Evolutionary conservation across 441 rosid genomes (phyloP), one percentile per base, ranked within the genome.

Genomic region (Lepidium campestre): DNA sequence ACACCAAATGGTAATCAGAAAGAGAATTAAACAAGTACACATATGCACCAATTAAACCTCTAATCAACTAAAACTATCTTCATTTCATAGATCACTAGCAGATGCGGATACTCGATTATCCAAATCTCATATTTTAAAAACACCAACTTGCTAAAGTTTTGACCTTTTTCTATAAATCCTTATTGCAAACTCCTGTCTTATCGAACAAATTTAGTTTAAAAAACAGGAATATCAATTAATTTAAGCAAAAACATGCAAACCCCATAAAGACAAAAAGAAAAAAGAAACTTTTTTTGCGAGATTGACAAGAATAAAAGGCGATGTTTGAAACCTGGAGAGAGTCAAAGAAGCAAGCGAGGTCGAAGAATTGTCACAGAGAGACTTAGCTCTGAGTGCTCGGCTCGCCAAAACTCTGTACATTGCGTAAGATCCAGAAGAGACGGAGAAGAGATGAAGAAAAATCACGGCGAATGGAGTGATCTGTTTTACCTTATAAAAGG

Each of bases 361-460:
- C 1, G 68, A 25, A 15, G 77, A 20, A 53, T 56, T 67, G 45
- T 62, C 34, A 69, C 1, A 62, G 22, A 74, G 70, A 68, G 66
- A 68, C 57, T 63, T 68, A 41, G 66, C 74, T 68, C 70, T 68
- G 2, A 74, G 46, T 32, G 41, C 74, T 68, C 66, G 17, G 45
- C 57, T 68, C 42, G 70, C 70, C 13, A 68, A 47, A 18, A 49
- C 74, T 74, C 74, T 74, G 63, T 62, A 62, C 77, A 74, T 74
- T 62, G 65, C 56, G 11, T 68, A 62, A 48, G 74, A 68, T 74
- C 61, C 44, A 68, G 34, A 54, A 47, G 73, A 22, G 57, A 45
- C 52, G 50, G 57, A 65, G 68, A 44, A 44, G 36, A 53, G 62
- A 61, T 42, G 58, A 37, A 9, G 64, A 37, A 9, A 47, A 45